These are phyloP conservation scores for Elaphomyces granulatus DNA, from an alignment of 495 filamentous ascomycete species.

Conservation along the genomic window DNA sequence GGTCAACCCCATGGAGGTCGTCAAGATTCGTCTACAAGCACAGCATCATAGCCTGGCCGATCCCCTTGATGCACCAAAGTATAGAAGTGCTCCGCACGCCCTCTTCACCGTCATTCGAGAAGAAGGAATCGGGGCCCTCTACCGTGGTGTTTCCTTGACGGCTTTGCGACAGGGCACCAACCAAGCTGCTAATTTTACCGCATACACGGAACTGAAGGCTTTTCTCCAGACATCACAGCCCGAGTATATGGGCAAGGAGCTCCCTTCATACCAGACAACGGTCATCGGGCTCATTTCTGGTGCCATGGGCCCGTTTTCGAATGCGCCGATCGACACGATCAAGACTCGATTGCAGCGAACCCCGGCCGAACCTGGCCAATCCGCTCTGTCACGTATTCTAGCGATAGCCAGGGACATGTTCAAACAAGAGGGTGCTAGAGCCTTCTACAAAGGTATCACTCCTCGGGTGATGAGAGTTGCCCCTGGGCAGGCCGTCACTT, in stretches of 20 bases:
- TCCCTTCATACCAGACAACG: constrained; percentile 83
- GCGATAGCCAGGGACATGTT: constrained; percentile 84
- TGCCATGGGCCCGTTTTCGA: constrained; percentile 88
- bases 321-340: constrained; percentile 97
- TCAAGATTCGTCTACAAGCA: constrained; percentile 96
- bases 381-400: constrained; percentile 60
- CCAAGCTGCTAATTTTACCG: constrained; percentile 98
- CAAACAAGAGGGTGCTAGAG: constrained; percentile 81
- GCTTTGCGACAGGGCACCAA: constrained; percentile 90
- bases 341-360: constrained; percentile 93
- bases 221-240: constrained; percentile 56
- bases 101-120: constrained; percentile 84
- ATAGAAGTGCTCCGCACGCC: constrained; percentile 94
- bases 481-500: constrained; percentile 94
- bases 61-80: constrained; percentile 82
- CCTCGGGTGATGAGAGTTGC: constrained; percentile 95
- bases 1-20: constrained; percentile 96
- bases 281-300: constrained; percentile 82
- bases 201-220: constrained; percentile 87
- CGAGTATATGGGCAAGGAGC: constrained; percentile 37
- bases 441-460: constrained; percentile 99
- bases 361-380: constrained; percentile 65
- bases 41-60: constrained; percentile 94
- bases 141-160: constrained; percentile 85
- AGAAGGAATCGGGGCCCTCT: constrained; percentile 75